phyloP scores from a whole-genome alignment of 306 rosid species.

The Dryas octopetala region DNA sequence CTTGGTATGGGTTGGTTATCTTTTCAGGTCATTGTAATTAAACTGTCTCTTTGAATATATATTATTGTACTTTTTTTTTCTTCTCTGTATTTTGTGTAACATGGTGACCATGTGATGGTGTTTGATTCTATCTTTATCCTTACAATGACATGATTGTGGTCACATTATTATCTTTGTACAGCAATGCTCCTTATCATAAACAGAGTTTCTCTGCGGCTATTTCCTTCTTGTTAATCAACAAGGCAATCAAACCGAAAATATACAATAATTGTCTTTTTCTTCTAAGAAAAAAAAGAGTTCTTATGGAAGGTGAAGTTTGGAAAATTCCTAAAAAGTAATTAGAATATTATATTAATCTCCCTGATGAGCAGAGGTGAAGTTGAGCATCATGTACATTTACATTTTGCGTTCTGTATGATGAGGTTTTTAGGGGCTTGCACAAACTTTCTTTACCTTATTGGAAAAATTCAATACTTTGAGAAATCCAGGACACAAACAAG shows the following conservation, averaged over 20 bases:
- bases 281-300: background rate
- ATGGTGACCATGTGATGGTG: background rate
- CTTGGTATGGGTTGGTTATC: conserved; percentile 19
- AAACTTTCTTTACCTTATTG: background rate
- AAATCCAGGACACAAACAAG: background rate
- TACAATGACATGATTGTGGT: too few relatives aligned
- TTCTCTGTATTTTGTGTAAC: conserved; percentile 1
- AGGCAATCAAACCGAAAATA: background rate
- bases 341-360: background rate
- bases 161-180: too few relatives aligned
- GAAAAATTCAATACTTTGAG: background rate
- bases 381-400: background rate
- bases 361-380: background rate
- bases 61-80: background rate
- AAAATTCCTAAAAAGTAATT: background rate
- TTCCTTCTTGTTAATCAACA: background rate
- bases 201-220: background rate
- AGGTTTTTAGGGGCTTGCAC: too few relatives aligned
- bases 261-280: background rate
- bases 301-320: background rate
- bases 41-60: conserved; percentile 5
- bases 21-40: conserved; percentile 27
- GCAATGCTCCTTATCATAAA: background rate
- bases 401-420: background rate
- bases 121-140: background rate